Percentiles rank a stretch among this genome's conserved stretches.
Evolutionary conservation across 768 basidiomycete species (phyloP).

Genomic region (Peribolospora baueri): DNA sequence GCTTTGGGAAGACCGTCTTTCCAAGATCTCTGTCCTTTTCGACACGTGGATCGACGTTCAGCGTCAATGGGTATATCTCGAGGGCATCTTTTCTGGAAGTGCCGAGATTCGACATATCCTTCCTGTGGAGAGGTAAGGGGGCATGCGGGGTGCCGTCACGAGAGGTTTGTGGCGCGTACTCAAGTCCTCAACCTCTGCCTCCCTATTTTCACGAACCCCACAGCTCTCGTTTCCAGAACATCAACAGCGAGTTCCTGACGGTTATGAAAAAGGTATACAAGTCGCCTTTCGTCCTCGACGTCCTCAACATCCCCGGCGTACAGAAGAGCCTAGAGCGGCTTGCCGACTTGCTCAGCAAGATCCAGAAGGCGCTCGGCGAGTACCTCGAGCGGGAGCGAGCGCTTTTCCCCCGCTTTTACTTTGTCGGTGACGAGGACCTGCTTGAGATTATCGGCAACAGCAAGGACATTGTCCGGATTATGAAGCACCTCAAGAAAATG

Average conservation of each 20-base stretch:
- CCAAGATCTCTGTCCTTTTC: slow-evolving; percentile 85
- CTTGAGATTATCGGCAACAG: slow-evolving; percentile 98
- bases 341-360: slow-evolving; percentile 86
- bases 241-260: slow-evolving; percentile 88
- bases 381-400: slow-evolving; percentile 93
- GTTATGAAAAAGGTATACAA: slow-evolving; percentile 99
- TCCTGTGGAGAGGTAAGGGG: slow-evolving; percentile 50
- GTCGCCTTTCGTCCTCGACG: slow-evolving; percentile 87
- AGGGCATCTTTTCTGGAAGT: slow-evolving; percentile 97
- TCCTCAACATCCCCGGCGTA: slow-evolving; percentile 82
- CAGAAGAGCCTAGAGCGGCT: slow-evolving; percentile 95
- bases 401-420: slow-evolving; percentile 97
- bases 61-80: slow-evolving; percentile 97
- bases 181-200: too few species aligned
- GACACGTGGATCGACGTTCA: slow-evolving; percentile 99
- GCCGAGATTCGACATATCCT: slow-evolving; percentile 98
- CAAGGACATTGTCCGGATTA: slow-evolving; percentile 89
- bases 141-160: too few species aligned
- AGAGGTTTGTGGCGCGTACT: too few species aligned
- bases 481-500: slow-evolving; percentile 99
- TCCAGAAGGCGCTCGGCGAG: slow-evolving; percentile 96
- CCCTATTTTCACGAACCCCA: too few species aligned
- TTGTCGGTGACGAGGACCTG: slow-evolving; percentile 94
- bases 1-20: slow-evolving; percentile 20
- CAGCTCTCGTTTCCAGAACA: slow-evolving; percentile 76